Evolutionary conservation across 768 basidiomycete species (phyloP), one percentile per base, ranked within the genome.

Genomic region (Leucosporidium scottii): DNA sequence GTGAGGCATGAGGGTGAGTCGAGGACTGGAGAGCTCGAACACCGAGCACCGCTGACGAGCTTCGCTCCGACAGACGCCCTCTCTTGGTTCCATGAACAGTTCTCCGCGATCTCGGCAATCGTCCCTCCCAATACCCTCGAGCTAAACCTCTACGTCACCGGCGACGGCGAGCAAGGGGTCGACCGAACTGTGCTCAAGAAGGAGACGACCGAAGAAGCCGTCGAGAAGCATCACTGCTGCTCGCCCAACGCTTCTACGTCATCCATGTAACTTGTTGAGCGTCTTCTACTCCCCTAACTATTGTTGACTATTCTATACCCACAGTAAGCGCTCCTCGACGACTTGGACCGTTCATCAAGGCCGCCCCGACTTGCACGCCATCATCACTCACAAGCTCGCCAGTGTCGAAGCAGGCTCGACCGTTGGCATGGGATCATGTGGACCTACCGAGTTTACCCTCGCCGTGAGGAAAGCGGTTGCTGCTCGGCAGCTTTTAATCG

Each of bases 391-490:
- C 12, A 50, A 47, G 15, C 65, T 70, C 65, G 15, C 54, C 47
- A 25, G 31, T 7, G 57, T 57, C 15, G 4, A 25, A 18, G 5
- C 25, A 5, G 62, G 48, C 34, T 57, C 65, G 25, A 50, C 69
- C 1, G 25, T 70, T 34, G 69, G 65, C 0, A 61, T 70, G 59
- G 36, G 44, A 1, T 63, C 62, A 3, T 70, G 69, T 39, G 69
- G 69, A 0, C 62, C 69, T 4, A n/a, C 28, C 3, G 60, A 62
- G 15, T 47, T 70, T 30, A 61, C 64, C 31, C 49, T 51, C 13
- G 69, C 60, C 39, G 69, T 66, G 6, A 61, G 69, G 10, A 61
- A 59, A 44, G 65, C 51, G 0, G 69, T 70, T 57, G 69, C 69
- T 1, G 53, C n/a, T 13, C 48, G 59, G 44, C 69, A 70, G 13